phyloP scores from a whole-genome alignment of 805 yeast genomes.

The Lachancea mirantina region DNA sequence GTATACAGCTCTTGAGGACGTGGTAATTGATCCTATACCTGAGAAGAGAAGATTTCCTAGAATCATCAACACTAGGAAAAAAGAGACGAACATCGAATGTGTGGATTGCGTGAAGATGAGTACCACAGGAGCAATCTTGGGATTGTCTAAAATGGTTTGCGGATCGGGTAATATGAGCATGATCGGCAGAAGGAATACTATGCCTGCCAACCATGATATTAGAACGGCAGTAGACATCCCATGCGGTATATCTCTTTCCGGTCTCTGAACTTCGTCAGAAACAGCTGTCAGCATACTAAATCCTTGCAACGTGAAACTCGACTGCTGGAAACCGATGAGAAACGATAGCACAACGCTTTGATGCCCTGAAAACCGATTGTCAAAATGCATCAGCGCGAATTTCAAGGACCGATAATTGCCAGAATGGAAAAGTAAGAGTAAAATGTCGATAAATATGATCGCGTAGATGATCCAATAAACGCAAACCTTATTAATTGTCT shows the following conservation, averaged over 20 bases:
- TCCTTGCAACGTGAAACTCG: conserved; percentile 74
- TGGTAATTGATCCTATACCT: conserved; percentile 71
- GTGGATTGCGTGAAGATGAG: conserved; percentile 67
- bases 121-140: conserved; percentile 71
- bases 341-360: conserved; percentile 57
- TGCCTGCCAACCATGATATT: conserved; percentile 60
- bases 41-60: conserved; percentile 68
- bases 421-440: conserved; percentile 51
- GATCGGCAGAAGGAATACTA: conserved; percentile 65
- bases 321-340: conserved; percentile 69
- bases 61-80: conserved; percentile 57
- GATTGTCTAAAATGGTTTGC: conserved; percentile 45
- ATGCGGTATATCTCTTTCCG: conserved; percentile 67
- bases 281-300: conserved; percentile 76
- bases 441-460: conserved; percentile 56
- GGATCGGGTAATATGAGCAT: conserved; percentile 66
- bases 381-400: conserved; percentile 58
- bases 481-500: conserved; percentile 56
- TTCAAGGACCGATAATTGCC: conserved; percentile 49
- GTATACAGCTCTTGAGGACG: conserved; percentile 76
- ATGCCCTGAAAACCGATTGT: conserved; percentile 71
- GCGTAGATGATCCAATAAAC: conserved; percentile 73
- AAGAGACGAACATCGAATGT: conserved; percentile 58
- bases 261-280: conserved; percentile 73
- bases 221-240: conserved; percentile 63